Base-by-base conservation (phyloP, 192 early-diverging fungal species). In the Backusella parvicylindrica region DNA sequence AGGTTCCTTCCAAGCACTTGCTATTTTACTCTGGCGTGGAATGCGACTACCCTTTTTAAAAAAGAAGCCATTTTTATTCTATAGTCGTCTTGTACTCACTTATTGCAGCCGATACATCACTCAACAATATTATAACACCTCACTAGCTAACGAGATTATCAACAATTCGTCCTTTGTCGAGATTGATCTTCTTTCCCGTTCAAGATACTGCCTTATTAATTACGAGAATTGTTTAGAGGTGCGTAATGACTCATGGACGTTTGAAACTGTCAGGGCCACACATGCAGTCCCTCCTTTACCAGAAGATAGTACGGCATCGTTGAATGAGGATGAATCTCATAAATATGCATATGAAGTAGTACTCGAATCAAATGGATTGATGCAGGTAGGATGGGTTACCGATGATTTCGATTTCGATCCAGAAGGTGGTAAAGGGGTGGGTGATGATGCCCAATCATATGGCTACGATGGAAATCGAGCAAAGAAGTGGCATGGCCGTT, bases 361-460 rank as follows among this genome's bases (percentile, higher is more conserved):
- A 5, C 67, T 92, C 15, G 56, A 75, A 7, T 87, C 87, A 0
- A 81, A 79, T 67, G 91, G 91, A 0, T 83, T 92, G 31, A 84
- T 92, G 40, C 91, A 92, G 79, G 69, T 93, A 36, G 91, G 91
- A 5, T 92, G 91, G 91, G 84, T 82, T 9, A 83, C 71, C 3
- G 36, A 71, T 13, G 64, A 79, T 23, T 82, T 83, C 64, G 50
- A 30, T 3, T 85, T 89, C 31, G 88, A 93, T 70, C 87, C 90
- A 6, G 89, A 93, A 68, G 88, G 84, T 26, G 91, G 91, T 28
- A 85, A 74, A 28, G 91, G 91, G 23, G 86, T 92, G n/a, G 91
- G 91, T n/a, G 89, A 92, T 75, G 84, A 91, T 74, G 70, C 60
- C 13, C 9, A 84, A 41, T 93, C 91, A 1, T 92, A 92, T 60